Evolutionary conservation across 2,329 filamentous ascomycete genomes (phyloP), one percentile per base, ranked within the genome.

Genomic region (Monilinia fructicola): DNA sequence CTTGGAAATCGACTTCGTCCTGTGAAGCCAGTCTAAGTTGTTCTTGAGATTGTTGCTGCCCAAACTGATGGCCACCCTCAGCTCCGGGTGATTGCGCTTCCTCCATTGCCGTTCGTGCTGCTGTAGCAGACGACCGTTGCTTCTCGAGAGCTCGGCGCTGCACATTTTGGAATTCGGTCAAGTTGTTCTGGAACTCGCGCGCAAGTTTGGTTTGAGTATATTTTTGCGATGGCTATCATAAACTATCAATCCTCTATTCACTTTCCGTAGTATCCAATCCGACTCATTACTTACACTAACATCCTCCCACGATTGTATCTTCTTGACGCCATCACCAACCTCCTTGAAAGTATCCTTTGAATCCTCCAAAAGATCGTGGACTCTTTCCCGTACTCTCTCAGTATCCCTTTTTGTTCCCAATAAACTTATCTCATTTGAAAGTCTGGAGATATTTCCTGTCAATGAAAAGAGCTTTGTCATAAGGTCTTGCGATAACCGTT

Each of bases 1-100:
- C 95, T 76, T 99, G 95, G 81, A 97, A 99, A 77, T 99, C 94
- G 54, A 99, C 95, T 76, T 99, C 96, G 73, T 92, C 90, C 78
- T 99, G 95, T 38, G 92, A 86, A 1, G 93, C 95, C 11, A 98
- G 84, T 66, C 92, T 91, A 16, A 90, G 82, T 72, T 93, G 86
- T 72, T 95, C 88, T 74, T 94, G 86, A 72, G 90, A 84, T 75
- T 90, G 88, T 69, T 87, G 84, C 58, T 84, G 82, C 65, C 78
- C 79, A 71, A 74, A 78, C 68, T 76, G 79, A 64, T 73, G 79
- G 31, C 73, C 72, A 18, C 72, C 72, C 67, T 74, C 77, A 14
- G 71, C 75, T 26, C 75, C 73, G 26, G 75, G 78, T 21, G 78
- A 78, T 18, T 81, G 77, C 12, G 84, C 79, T 26, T 87, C 83